Evolutionary conservation across 257 asterid species (phyloP), one percentile per base, ranked within the genome.

Genomic region (Gynochthodes officinalis): DNA sequence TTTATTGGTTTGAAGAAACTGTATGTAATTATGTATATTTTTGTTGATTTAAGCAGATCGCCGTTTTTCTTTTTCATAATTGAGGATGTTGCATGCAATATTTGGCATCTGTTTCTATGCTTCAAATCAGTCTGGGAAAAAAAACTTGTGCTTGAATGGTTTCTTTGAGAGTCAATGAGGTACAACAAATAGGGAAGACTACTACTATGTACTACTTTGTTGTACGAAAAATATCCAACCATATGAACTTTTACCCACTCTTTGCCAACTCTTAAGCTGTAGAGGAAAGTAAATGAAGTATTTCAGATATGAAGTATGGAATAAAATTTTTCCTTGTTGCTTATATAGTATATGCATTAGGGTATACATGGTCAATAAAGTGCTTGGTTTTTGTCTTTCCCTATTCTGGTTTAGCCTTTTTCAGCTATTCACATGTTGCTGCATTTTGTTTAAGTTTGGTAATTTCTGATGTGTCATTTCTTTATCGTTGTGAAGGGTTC

Each of bases 401-500:
- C 21, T 64, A 19, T 21, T 33, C 2, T 27, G 70, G 37, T 71
- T 54, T 66, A 19, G 19, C 42, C 37, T 58, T 40, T 28, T 49
- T n/a, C 32, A 55, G 46, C 12, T 14, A 30, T 67, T 4, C 53
- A 25, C 30, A 30, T 5, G 4, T 43, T 16, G 54, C 50, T 14
- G 15, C 60, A 40, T 4, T n/a, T 19, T 18, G 39, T 13, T 28
- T 35, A 44, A 46, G 30, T 35, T 63, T 73, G 58, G 76, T 66
- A 65, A 75, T 67, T 73, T 83, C 85, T 88, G 86, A 89, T 88
- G 86, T 77, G 82, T 60, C 77, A 75, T 87, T 77, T 72, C 74
- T 70, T 82, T 79, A 80, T 82, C 85, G 84, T 76, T 88, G 87
- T 84, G 89, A 95, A 89, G 97, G 96, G 87, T 85, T 74, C 99